Evolutionary conservation across 306 rosid species (phyloP), one percentile per base, ranked within the genome.

Genomic region (Dryas alaskensis): DNA sequence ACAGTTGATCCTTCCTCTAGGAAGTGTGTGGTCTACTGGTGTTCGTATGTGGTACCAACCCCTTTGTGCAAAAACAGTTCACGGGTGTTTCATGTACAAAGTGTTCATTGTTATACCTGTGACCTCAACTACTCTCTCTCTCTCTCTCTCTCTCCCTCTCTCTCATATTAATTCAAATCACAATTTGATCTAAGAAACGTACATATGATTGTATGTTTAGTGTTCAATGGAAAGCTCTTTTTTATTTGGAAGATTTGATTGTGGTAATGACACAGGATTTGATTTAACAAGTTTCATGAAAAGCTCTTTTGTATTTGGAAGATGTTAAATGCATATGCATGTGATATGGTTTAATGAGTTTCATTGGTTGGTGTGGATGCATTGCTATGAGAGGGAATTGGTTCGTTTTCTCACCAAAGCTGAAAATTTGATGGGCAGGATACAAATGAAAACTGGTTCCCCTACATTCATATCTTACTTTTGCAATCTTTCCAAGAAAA

Each of bases 51-150:
- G 31, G 73, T 68, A 67, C 47, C 60, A 68, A 31, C 73, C 31
- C 73, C 16, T 40, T 50, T 69, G 10, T 70, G 63, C 45, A 54
- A 53, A 17, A 70, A 42, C 74, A 19, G 64, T 37, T 70, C 74
- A 54, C 52, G 17, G 51, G 40, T 49, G 14, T 53, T 70, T 70
- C 51, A 53, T 69, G 50, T 69, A 52, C 37, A 53, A 40, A 40
- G 51, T 55, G 52, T 50, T 31, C 60, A 69, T 51, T 37, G n/a
- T 51, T 14, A 16, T 13, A 16, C 51, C 61, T 51, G 73, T 51
- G 73, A 53, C 25, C 37, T 42, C 50, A 53, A 17, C 40, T 19
- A 11, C 61, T 39, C 72, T 25, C 16, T 4, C 37, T 16, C 5
- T 50, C 13, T 43, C 59, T 5, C 42, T 7, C 45, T 31, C 37